Conservation (phyloP, 768 basidiomycete genomes). For the Lactifluus subvellereus region DNA sequence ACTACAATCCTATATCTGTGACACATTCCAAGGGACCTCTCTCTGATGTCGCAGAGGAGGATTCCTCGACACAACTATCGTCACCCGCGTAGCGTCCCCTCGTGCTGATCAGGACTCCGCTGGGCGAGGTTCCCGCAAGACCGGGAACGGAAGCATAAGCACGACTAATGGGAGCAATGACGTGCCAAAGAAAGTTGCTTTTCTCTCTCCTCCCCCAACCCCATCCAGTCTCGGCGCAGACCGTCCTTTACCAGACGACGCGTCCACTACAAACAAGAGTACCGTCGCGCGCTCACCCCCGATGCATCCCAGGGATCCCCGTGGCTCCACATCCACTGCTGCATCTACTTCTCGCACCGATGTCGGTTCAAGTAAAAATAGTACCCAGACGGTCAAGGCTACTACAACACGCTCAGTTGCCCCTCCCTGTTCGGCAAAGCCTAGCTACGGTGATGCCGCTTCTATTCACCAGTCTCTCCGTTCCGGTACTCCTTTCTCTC, state of each 20-base stretch:
- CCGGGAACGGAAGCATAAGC: constrained; percentile 33
- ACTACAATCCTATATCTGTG: constrained; percentile 23
- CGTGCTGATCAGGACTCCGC: constrained; percentile 32
- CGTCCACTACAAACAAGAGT: constrained; percentile 47
- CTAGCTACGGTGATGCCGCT: constrained; percentile 37
- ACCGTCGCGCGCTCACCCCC: constrained; percentile 74
- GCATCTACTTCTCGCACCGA: constrained; percentile 61
- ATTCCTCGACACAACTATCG: constrained; percentile 19
- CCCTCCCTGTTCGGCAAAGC: constrained; percentile 53
- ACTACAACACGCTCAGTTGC: constrained; percentile 60
- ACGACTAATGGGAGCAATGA: constrained; percentile 36
- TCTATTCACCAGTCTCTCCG: constrained; percentile 64
- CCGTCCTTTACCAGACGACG: constrained; percentile 46
- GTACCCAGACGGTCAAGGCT: constrained; percentile 40
- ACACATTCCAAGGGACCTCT: constrained; percentile 26
- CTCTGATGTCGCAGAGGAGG: constrained; percentile 22
- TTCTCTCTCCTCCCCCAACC: constrained; percentile 75
- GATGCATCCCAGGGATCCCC: constrained; percentile 61
- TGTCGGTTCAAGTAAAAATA: constrained; percentile 40
- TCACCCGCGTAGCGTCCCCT: constrained; percentile 23
- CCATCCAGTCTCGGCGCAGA: constrained; percentile 44
- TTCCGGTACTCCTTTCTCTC: constrained; percentile 76
- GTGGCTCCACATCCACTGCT: constrained; percentile 59
- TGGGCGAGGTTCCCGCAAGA: constrained; percentile 37
- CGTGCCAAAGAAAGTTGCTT: constrained; percentile 80